phyloP scores from a whole-genome alignment of 495 filamentous ascomycete genomes.

The Filosporella fistucella region DNA sequence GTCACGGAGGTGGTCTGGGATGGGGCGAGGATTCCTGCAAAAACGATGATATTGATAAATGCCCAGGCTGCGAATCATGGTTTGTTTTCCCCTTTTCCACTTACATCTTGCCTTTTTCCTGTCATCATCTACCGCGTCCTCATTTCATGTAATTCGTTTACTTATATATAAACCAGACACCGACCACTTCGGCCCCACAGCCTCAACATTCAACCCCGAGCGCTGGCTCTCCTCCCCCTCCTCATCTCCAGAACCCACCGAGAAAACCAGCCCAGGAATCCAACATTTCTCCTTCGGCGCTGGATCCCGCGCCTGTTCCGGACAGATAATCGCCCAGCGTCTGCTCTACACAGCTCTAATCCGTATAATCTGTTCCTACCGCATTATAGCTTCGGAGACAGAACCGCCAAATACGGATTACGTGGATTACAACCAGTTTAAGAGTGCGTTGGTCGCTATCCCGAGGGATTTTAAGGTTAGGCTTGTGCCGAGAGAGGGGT shows the following conservation, averaged over 20 bases:
- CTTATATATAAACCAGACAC: constrained; percentile 30
- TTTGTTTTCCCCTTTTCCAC: constrained; percentile 22
- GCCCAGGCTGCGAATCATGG: constrained; percentile 55
- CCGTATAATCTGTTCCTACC: constrained; percentile 42
- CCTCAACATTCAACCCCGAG: constrained; percentile 47
- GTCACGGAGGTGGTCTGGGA: constrained; percentile 49
- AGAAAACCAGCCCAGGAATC: constrained; percentile 32
- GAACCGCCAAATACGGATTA: constrained; percentile 52
- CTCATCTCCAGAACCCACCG: constrained; percentile 26
- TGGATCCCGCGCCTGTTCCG: constrained; percentile 49
- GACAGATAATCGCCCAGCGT: constrained; percentile 43
- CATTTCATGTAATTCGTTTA: background rate
- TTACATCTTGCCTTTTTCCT: background rate
- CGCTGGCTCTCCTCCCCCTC: constrained; percentile 36
- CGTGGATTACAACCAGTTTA: constrained; percentile 53
- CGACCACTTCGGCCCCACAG: constrained; percentile 45
- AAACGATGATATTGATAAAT: constrained; percentile 54
- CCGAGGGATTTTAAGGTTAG: constrained; percentile 47
- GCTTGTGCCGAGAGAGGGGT: constrained; percentile 39
- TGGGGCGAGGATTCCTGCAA: constrained; percentile 47
- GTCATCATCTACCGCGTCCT: background rate
- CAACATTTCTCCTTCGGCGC: constrained; percentile 48
- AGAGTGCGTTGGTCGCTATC: constrained; percentile 50
- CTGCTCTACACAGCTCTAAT: constrained; percentile 46
- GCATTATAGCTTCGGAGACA: constrained; percentile 43